A percentile compares a stretch with the other conserved stretches of the same genome.
These are phyloP conservation scores for Metarhizium brunneum DNA, from an alignment of 2,329 filamentous ascomycete species.

Conservation along the genomic window DNA sequence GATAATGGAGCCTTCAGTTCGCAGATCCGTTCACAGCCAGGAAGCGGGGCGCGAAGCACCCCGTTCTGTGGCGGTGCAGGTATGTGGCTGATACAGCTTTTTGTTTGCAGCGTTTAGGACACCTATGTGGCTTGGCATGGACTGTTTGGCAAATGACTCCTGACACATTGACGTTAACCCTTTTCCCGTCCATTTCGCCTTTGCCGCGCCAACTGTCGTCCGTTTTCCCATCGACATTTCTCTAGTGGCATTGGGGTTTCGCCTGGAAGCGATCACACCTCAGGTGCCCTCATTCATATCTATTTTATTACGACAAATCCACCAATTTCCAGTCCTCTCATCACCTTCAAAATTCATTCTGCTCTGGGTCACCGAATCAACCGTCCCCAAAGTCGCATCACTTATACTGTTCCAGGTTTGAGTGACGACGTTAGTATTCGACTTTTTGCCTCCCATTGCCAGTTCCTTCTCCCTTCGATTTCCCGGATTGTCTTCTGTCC, in stretches of 20 bases:
- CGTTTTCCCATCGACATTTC: not conserved
- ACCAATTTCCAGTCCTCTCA: not conserved
- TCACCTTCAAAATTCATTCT: not conserved
- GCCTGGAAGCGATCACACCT: conserved; percentile 2
- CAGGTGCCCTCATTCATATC: conserved; percentile 2
- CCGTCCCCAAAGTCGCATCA: not conserved
- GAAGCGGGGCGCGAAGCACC: too few species aligned
- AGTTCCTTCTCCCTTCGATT: not conserved
- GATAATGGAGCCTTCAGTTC: too few species aligned
- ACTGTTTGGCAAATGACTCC: not conserved
- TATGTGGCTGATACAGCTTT: too few species aligned
- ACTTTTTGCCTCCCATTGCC: not conserved
- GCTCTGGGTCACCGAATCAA: not conserved
- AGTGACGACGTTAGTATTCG: not conserved
- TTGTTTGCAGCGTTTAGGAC: too few species aligned
- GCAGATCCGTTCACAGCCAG: too few species aligned
- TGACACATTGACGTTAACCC: not conserved
- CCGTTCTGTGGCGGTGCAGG: too few species aligned
- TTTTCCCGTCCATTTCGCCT: not conserved
- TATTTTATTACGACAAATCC: conserved; percentile 1
- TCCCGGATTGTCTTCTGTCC: not conserved
- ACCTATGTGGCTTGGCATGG: not conserved
- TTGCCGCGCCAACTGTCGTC: not conserved
- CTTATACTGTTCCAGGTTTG: not conserved
- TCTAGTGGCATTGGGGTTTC: conserved; percentile 3